These are phyloP conservation scores for Cyclotella sp. DNA, from an alignment of 108 stramenopile species.

Conservation along the genomic window DNA sequence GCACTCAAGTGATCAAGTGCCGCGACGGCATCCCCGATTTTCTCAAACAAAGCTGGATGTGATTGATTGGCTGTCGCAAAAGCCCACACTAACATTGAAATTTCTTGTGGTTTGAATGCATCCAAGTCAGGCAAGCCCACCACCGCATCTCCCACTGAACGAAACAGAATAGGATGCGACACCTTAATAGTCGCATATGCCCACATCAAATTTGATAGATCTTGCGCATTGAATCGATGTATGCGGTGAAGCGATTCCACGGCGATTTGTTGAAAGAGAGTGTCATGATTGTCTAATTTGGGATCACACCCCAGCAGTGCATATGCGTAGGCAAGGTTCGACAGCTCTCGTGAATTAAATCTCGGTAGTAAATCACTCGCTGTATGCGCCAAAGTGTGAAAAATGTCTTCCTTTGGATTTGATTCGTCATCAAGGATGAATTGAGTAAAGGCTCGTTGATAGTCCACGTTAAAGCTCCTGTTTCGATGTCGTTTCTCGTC, in stretches of 20 bases:
- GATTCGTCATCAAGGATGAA: not conserved
- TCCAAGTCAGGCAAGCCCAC: not conserved
- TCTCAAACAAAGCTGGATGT: slow-evolving; percentile 5
- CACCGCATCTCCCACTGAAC: not conserved
- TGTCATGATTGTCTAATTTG: not conserved
- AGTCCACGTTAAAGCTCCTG: not conserved
- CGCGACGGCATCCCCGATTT: not conserved
- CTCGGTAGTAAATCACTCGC: not conserved
- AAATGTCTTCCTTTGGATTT: not conserved
- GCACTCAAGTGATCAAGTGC: not conserved
- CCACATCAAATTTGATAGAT: slow-evolving; percentile 6
- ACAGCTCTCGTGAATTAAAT: not conserved
- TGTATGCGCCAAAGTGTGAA: not conserved
- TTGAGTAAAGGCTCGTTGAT: not conserved
- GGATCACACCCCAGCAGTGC: slow-evolving; percentile 6
- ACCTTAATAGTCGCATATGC: not conserved
- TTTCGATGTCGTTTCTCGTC: not conserved
- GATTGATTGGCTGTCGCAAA: slow-evolving; percentile 3
- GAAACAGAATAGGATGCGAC: not conserved
- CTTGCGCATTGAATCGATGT: not conserved
- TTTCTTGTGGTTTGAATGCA: slow-evolving; percentile 23
- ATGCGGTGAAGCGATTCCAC: not conserved
- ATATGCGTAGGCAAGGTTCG: slow-evolving; percentile 18
- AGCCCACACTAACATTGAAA: slow-evolving; percentile 4
- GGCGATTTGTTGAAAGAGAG: slow-evolving; percentile 6